Evolutionary conservation across 768 basidiomycete species (phyloP).

Genomic region (Tricholoma furcatifolium): DNA sequence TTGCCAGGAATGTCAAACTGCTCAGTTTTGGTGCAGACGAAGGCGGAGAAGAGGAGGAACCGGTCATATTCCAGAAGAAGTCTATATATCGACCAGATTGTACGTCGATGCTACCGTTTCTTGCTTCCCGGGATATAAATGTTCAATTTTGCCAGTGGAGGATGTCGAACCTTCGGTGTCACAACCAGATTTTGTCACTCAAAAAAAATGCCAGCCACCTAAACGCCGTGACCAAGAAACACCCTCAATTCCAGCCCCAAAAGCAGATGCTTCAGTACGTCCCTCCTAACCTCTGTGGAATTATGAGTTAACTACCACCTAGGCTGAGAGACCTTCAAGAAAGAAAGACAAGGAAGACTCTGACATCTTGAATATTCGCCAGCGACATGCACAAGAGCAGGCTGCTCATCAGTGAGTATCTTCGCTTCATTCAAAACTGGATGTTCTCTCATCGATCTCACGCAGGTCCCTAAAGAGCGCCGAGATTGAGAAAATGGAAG

Average conservation of each 20-base stretch:
- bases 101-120: conserved; percentile 37
- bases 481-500: conserved; percentile 87
- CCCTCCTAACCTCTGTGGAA: not conserved
- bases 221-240: conserved; percentile 9
- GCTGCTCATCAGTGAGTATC: conserved; percentile 53
- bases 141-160: conserved; percentile 32
- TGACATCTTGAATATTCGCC: conserved; percentile 72
- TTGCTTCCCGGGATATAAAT: not conserved
- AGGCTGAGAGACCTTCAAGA: conserved; percentile 24
- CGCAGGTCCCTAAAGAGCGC: conserved; percentile 63
- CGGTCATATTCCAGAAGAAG: conserved; percentile 67
- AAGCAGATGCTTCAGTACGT: conserved; percentile 7
- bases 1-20: conserved; percentile 77
- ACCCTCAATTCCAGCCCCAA: not conserved
- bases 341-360: conserved; percentile 40
- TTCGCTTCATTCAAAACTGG: not conserved
- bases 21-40: conserved; percentile 85
- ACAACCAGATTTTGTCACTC: conserved; percentile 41
- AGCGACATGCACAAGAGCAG: conserved; percentile 73
- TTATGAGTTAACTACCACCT: not conserved
- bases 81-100: conserved; percentile 81
- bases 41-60: conserved; percentile 61
- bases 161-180: conserved; percentile 26
- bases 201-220: conserved; percentile 17
- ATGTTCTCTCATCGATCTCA: not conserved